Evolutionary conservation across 768 basidiomycete species (phyloP).

Genomic region (Serendipita sp.): DNA sequence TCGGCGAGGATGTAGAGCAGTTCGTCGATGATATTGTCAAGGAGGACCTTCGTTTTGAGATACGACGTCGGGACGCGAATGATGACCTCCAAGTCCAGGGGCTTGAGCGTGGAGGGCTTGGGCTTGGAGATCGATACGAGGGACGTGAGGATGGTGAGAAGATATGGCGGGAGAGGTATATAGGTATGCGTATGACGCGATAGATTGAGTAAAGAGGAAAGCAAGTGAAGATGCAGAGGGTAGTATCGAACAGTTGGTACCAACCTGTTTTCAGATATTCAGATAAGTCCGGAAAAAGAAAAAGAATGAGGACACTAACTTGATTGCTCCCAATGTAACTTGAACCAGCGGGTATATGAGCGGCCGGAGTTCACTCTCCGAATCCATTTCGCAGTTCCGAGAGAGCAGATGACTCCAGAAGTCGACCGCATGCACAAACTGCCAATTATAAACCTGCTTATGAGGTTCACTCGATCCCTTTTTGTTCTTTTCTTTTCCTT

Average conservation of each 20-base stretch:
- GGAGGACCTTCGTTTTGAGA: constrained; percentile 71
- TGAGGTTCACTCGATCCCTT: constrained; percentile 54
- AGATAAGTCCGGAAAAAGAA: neutral
- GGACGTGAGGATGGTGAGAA: constrained; percentile 73
- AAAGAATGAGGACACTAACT: constrained; percentile 35
- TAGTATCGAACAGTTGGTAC: constrained; percentile 82
- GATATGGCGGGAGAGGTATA: constrained; percentile 72
- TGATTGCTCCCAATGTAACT: constrained; percentile 81
- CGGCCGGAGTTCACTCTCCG: constrained; percentile 62
- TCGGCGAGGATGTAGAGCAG: constrained; percentile 61
- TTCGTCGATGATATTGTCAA: constrained; percentile 74
- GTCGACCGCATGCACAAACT: constrained; percentile 88
- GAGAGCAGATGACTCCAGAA: constrained; percentile 89
- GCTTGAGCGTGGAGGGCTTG: constrained; percentile 73
- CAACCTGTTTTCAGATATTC: constrained; percentile 39
- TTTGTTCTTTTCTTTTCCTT: constrained; percentile 2
- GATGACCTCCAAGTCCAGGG: constrained; percentile 74
- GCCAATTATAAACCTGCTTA: constrained; percentile 97
- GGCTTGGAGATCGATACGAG: constrained; percentile 53
- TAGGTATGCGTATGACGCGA: constrained; percentile 71
- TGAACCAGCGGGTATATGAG: constrained; percentile 93
- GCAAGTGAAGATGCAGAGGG: constrained; percentile 86
- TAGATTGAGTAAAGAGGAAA: constrained; percentile 77
- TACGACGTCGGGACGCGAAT: constrained; percentile 84
- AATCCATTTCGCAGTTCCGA: constrained; percentile 53